phyloP scores from a whole-genome alignment of 2,329 filamentous ascomycete genomes.

The Epichloe typhina region DNA sequence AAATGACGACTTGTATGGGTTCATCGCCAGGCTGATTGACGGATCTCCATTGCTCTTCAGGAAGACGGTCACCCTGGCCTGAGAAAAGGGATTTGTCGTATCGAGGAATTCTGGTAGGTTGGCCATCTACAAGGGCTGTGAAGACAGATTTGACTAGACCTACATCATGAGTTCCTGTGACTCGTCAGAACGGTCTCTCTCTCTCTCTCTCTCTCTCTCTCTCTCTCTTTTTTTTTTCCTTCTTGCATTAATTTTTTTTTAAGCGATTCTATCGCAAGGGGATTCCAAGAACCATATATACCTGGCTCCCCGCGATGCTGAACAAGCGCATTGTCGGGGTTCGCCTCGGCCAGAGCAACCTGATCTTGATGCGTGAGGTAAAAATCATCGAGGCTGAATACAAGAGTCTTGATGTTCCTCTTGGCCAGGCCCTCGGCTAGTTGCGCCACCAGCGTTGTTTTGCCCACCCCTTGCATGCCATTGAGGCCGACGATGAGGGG shows the following conservation, averaged over 20 bases:
- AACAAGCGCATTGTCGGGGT: slow-evolving; percentile 62
- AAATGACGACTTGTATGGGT: slow-evolving; percentile 53
- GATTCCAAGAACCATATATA: slow-evolving; percentile 6
- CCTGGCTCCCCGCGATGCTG: slow-evolving; percentile 75
- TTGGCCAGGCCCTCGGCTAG: slow-evolving; percentile 49
- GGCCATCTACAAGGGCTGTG: slow-evolving; percentile 35
- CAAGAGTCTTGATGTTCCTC: slow-evolving; percentile 48
- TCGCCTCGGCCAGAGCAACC: slow-evolving; percentile 44
- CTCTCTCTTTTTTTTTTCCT: too few relatives aligned
- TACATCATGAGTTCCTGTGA: slow-evolving; percentile 57
- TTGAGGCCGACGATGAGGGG: slow-evolving; percentile 80
- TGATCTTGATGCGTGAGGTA: slow-evolving; percentile 67
- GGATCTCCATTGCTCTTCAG: slow-evolving; percentile 45
- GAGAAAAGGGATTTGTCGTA: slow-evolving; percentile 75
- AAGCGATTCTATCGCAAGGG: not conserved
- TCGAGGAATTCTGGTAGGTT: slow-evolving; percentile 46
- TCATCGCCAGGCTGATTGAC: slow-evolving; percentile 38
- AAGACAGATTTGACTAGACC: slow-evolving; percentile 51
- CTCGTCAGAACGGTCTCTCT: not conserved
- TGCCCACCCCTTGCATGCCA: slow-evolving; percentile 83
- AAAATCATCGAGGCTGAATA: slow-evolving; percentile 79
- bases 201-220: too few relatives aligned
- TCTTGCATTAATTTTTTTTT: too few relatives aligned
- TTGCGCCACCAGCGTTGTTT: slow-evolving; percentile 69
- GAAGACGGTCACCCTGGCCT: slow-evolving; percentile 64